Percentiles rank a stretch among this genome's conserved stretches.
phyloP scores from a whole-genome alignment of 306 rosid species.

The Vicia villosa region DNA sequence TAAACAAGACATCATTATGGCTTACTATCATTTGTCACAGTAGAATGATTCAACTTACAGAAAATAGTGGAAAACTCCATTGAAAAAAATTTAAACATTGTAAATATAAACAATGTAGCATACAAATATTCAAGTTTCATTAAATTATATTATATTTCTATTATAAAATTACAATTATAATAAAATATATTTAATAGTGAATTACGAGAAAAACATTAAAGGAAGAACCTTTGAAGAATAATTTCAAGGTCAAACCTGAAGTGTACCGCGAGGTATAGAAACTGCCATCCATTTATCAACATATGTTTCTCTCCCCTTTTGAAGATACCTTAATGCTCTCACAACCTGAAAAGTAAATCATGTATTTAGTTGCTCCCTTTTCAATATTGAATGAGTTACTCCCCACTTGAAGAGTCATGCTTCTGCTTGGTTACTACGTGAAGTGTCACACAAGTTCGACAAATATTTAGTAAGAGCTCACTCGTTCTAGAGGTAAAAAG shows the following conservation, averaged over 20 bases:
- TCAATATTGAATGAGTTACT: slow-evolving; percentile 30
- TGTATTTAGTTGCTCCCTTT: slow-evolving; percentile 27
- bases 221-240: slow-evolving; percentile 29
- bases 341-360: slow-evolving; percentile 71
- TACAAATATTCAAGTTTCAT: background rate
- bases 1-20: no score
- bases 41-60: no score
- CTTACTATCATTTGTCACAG: no score
- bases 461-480: slow-evolving; percentile 49
- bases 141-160: no score
- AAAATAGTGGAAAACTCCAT: no score
- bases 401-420: slow-evolving; percentile 31
- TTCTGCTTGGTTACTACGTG: slow-evolving; percentile 36
- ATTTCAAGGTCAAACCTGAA: slow-evolving; percentile 80
- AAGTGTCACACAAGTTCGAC: slow-evolving; percentile 32
- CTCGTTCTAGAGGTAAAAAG: slow-evolving; percentile 89
- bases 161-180: slow-evolving; percentile 1
- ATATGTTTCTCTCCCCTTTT: slow-evolving; percentile 62
- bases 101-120: slow-evolving; percentile 11
- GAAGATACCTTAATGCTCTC: slow-evolving; percentile 83
- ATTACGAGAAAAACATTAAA: slow-evolving; percentile 7
- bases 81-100: background rate
- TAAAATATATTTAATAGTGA: background rate
- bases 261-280: slow-evolving; percentile 94
- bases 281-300: slow-evolving; percentile 76